A percentile compares a stretch with the other conserved stretches of the same genome.
Evolutionary conservation across 345 rosid species (phyloP).

Genomic region (Conringia planisiliqua): DNA sequence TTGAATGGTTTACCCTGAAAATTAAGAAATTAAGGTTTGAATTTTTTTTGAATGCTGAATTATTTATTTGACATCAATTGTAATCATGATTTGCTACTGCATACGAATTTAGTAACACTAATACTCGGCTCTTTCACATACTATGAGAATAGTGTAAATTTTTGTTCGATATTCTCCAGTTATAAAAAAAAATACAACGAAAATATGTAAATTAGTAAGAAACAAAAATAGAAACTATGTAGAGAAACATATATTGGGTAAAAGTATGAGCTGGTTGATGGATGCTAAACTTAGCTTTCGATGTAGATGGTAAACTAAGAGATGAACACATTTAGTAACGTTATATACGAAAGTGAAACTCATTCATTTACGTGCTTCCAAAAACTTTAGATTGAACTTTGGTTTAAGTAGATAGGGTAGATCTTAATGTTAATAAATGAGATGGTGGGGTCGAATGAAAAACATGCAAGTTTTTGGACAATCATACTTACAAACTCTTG

Average conservation of each 20-base stretch:
- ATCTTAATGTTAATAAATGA: slow-evolving; percentile 1
- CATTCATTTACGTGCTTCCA: background rate
- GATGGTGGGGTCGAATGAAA: background rate
- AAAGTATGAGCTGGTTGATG: background rate
- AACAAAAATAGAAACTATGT: background rate
- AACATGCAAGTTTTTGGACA: slow-evolving; percentile 23
- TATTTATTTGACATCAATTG: background rate
- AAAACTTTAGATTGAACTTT: background rate
- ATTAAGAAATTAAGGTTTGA: background rate
- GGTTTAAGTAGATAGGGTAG: background rate
- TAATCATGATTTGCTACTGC: background rate
- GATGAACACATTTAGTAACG: background rate
- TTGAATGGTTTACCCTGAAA: background rate
- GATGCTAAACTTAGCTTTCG: background rate
- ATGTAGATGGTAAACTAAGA: background rate
- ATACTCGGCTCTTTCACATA: background rate
- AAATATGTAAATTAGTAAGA: background rate
- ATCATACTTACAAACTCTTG: background rate
- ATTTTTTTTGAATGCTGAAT: too few species aligned
- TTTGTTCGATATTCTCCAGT: background rate
- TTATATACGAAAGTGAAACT: background rate
- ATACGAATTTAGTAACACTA: background rate
- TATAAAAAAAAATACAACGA: background rate
- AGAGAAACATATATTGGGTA: background rate
- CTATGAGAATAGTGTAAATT: background rate